A percentile compares a stretch with the other conserved stretches of the same genome.
phyloP scores from a whole-genome alignment of 495 filamentous ascomycete genomes.

The Tuber melanosporum region DNA sequence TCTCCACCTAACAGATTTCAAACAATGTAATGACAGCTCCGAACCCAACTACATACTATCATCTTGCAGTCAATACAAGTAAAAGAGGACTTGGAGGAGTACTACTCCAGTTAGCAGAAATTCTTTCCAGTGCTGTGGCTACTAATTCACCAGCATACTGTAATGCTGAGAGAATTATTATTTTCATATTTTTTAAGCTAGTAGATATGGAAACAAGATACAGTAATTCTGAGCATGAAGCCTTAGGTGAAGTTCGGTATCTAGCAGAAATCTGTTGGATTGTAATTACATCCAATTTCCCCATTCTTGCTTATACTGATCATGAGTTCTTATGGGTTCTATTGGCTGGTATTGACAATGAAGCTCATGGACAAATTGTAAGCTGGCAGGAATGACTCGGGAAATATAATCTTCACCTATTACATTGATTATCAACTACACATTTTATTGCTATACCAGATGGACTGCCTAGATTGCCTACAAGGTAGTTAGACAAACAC shows the following conservation, averaged over 20 bases:
- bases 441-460: neutral
- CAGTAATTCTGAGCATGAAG: neutral
- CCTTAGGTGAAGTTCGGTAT: neutral
- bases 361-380: neutral
- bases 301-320: constrained; percentile 2
- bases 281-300: neutral
- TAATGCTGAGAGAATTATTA: neutral
- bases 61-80: neutral
- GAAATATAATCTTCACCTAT: neutral
- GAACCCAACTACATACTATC: neutral
- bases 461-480: neutral
- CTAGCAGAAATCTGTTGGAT: neutral
- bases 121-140: neutral
- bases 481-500: rapidly evolving
- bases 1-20: too few relatives aligned
- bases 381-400: neutral
- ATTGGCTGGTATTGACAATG: neutral
- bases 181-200: constrained; percentile 7
- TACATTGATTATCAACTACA: neutral
- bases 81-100: constrained; percentile 2
- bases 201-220: neutral
- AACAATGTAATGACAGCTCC: neutral
- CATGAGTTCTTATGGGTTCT: neutral
- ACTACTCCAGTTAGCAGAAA: neutral
- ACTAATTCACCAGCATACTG: neutral